Base-by-base conservation (phyloP, 2,329 filamentous ascomycete species). In the Phaeoacremonium minimum region DNA sequence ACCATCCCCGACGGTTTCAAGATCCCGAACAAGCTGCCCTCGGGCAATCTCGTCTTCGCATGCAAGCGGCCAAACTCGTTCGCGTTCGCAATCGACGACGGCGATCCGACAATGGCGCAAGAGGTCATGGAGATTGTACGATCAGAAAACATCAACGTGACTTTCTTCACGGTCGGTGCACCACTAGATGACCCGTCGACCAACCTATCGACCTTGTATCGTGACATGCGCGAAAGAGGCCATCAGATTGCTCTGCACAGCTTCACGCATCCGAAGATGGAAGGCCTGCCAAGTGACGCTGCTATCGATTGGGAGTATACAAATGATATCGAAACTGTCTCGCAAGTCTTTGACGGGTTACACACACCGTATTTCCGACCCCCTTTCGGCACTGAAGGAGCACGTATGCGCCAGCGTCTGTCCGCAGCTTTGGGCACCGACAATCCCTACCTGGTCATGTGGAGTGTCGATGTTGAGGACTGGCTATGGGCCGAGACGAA, bases 71-170 rank as follows among this genome's bases (percentile, higher is more conserved):
- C 80, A 32, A 83, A 84, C 60, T 80, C 75, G 0, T 85, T 86
- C 52, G 82, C 82, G 2, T 85, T 86, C 54, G 81, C 80, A 33
- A 85, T 86, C 44, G 82, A 85, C 51, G 82, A 86, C 53, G 82
- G 81, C 15, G 66, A 73, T 34, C 81, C 81, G 32, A 50, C 60
- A 20, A 68, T 73, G 38, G 79, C 79, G 2, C 69, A 78, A 56
- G 58, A 74, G 43, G 76, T 84, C 15, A 73, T 83, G 60, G 60
- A 71, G 28, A 77, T 81, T 36, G 64, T 86, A 47, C 69, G 75
- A 15, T 71, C 75, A 15, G 80, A 79, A 35, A 56, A 64, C 37
- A 78, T 85, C 47, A 71, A 77, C 45, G 80, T 83, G 4, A 86
- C 82, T 2, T 85, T 86, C 57, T 86, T 86, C 61, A 83, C 80